Conservation (phyloP, 2,329 filamentous ascomycete species). For the Fusarium nisikadoi region DNA sequence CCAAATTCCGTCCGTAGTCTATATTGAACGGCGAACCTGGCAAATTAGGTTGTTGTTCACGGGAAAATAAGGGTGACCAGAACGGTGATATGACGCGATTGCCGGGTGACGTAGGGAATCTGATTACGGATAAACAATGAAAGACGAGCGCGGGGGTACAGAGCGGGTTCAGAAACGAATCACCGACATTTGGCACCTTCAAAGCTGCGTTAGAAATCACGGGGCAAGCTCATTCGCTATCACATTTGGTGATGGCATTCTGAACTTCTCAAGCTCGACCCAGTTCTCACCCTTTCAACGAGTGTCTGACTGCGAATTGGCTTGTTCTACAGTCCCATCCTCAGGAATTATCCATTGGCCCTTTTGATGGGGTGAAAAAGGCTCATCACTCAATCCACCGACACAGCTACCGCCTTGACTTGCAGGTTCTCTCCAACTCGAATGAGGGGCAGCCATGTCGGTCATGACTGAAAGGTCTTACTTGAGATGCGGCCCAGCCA, state of each 20-base stretch:
- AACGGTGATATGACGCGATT: constrained; percentile 36
- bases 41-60: constrained; percentile 24
- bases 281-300: constrained; percentile 6
- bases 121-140: constrained; percentile 17
- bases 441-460: constrained; percentile 28
- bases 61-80: constrained; percentile 23
- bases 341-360: constrained; percentile 6
- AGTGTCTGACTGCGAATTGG: constrained; percentile 13
- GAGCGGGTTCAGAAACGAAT: constrained; percentile 11
- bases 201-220: constrained; percentile 21
- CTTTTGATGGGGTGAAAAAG: constrained; percentile 6
- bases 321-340: constrained; percentile 1
- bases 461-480: constrained; percentile 23
- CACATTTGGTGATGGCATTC: constrained; percentile 12
- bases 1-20: neutral
- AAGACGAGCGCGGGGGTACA: constrained; percentile 26
- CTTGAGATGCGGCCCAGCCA: constrained; percentile 17
- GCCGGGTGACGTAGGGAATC: constrained; percentile 43
- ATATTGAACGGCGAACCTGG: neutral
- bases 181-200: constrained; percentile 6
- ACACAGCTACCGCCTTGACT: constrained; percentile 14
- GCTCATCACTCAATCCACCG: constrained; percentile 15
- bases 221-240: constrained; percentile 13
- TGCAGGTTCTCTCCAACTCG: constrained; percentile 6
- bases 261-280: constrained; percentile 4